Conservation (phyloP, 2,329 filamentous ascomycete species). For the Colletotrichum liaoningense region DNA sequence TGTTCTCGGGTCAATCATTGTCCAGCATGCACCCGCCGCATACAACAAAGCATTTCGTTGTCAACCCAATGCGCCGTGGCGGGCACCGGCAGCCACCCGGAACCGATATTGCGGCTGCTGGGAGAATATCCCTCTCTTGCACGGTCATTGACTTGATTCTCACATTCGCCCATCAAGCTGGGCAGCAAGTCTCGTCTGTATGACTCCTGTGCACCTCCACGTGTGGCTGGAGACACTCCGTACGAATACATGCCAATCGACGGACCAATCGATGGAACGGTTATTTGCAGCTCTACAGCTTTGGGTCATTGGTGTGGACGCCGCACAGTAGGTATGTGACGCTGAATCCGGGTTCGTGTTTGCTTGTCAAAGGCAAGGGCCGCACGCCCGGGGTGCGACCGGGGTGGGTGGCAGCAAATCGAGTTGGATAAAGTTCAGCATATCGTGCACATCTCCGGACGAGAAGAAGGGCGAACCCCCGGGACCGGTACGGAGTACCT, state of each 20-base stretch:
- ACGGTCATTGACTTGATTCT: background rate
- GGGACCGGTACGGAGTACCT: background rate
- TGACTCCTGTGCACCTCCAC: background rate
- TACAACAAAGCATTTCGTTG: background rate
- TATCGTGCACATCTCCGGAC: constrained; percentile 15
- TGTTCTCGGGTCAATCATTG: background rate
- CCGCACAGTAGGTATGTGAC: background rate
- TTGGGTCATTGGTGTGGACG: background rate
- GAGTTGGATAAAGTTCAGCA: background rate
- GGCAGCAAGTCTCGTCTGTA: no score
- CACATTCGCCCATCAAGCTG: no score
- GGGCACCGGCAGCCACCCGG: background rate
- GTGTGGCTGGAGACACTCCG: background rate
- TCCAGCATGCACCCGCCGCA: background rate
- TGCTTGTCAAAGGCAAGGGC: constrained; percentile 12
- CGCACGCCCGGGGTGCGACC: background rate
- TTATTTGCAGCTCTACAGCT: constrained; percentile 20
- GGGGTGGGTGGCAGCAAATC: background rate
- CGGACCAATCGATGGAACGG: background rate
- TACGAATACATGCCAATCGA: background rate
- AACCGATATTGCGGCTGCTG: background rate
- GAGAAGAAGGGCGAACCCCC: no score
- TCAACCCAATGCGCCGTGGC: background rate
- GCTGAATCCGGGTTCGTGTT: constrained; percentile 1
- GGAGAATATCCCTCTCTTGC: background rate